These are phyloP conservation scores for Neurospora sp. DNA, from an alignment of 495 filamentous ascomycete species.

Conservation along the genomic window DNA sequence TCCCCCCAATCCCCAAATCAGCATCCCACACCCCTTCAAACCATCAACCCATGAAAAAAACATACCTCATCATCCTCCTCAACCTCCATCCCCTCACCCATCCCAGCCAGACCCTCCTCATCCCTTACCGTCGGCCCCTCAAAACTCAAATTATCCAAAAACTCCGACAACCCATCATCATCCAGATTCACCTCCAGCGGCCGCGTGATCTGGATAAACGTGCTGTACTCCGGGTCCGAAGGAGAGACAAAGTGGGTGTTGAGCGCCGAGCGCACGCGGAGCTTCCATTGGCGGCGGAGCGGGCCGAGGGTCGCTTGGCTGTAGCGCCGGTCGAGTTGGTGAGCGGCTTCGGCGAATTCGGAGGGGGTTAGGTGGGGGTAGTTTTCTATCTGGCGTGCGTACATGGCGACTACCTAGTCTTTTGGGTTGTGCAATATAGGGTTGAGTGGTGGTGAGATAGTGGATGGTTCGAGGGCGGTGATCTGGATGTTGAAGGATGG, in stretches of 20 bases:
- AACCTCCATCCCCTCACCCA: constrained; percentile 28
- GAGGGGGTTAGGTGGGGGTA: constrained; percentile 49
- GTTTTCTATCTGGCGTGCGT: constrained; percentile 19
- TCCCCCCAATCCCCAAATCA: constrained; percentile 36
- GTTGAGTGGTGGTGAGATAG: no score
- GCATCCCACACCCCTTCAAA: constrained; percentile 1
- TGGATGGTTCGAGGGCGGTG: no score
- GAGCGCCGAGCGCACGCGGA: constrained; percentile 27
- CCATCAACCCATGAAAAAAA: neutral
- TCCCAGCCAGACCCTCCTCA: neutral
- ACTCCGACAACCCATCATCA: constrained; percentile 31
- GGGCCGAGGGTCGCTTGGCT: constrained; percentile 39
- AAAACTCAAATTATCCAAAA: constrained; percentile 29
- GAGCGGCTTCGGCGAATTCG: constrained; percentile 53
- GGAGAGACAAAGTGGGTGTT: constrained; percentile 15
- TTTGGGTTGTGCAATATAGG: no score
- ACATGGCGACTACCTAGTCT: neutral
- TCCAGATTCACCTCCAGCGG: constrained; percentile 32
- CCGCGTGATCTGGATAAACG: constrained; percentile 39
- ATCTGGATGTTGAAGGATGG: no score
- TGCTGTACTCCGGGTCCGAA: constrained; percentile 23
- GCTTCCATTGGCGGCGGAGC: constrained; percentile 31
- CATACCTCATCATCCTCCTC: constrained; percentile 40
- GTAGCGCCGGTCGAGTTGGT: constrained; percentile 47
- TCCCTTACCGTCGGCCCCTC: neutral